Percentiles rank a stretch among this genome's conserved stretches.
These are phyloP conservation scores for Trichoderma citrinoviride DNA, from an alignment of 2,329 filamentous ascomycete genomes.

Conservation along the genomic window DNA sequence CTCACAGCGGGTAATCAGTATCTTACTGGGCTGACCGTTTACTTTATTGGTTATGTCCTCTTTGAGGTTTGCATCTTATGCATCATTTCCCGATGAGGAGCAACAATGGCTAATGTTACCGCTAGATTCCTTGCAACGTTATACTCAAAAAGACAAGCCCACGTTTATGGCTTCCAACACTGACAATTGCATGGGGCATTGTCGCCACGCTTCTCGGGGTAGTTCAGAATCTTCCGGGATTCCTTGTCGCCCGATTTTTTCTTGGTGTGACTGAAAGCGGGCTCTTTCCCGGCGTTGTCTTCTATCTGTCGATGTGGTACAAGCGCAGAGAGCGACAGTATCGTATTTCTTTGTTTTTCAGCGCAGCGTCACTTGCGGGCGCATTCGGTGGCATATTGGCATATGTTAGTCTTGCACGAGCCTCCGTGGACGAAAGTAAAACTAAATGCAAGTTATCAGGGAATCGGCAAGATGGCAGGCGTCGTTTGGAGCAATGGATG, in stretches of 20 bases:
- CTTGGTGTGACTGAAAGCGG: conserved; percentile 55
- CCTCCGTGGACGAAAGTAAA: neutral
- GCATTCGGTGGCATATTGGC: conserved; percentile 57
- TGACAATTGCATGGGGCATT: conserved; percentile 56
- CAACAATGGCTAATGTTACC: neutral
- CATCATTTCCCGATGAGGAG: neutral
- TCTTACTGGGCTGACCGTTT: conserved; percentile 62
- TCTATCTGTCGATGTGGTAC: conserved; percentile 55
- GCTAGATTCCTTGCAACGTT: conserved; percentile 59
- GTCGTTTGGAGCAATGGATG: conserved; percentile 53
- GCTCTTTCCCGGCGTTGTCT: conserved; percentile 51
- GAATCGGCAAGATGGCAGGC: conserved; percentile 53
- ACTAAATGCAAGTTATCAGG: conserved; percentile 33
- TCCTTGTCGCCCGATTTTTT: conserved; percentile 54
- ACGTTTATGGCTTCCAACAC: conserved; percentile 53
- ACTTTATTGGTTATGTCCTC: conserved; percentile 60
- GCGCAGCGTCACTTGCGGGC: conserved; percentile 52
- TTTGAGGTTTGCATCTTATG: conserved; percentile 45
- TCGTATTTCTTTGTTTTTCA: conserved; percentile 56
- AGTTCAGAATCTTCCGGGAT: conserved; percentile 49
- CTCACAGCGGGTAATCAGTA: conserved; percentile 57
- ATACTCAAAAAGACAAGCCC: conserved; percentile 60
- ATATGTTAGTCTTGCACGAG: conserved; percentile 39
- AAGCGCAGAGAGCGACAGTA: conserved; percentile 54
- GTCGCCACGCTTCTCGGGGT: conserved; percentile 52